Evolutionary conservation across 331 rosid genomes (phyloP), one percentile per base, ranked within the genome.

Genomic region (Pyrus hybrid): DNA sequence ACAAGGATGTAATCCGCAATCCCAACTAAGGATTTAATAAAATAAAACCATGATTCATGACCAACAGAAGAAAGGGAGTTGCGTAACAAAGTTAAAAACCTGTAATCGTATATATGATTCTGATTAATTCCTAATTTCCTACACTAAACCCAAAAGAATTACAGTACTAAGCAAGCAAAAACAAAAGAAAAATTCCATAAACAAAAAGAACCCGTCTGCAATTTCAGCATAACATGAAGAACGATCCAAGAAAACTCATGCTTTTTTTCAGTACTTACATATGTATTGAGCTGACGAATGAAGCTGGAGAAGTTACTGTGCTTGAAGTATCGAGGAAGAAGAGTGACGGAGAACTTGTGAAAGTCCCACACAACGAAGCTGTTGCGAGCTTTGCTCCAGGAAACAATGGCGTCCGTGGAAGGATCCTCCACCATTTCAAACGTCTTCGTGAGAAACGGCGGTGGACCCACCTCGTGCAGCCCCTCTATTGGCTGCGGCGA

Each of bases 341-440:
- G 79, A 5, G 81, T n/a, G 28, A 82, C 77, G 33, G 97, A 92
- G 85, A 95, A 90, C 57, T 77, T 78, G 65, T 82, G 80, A 69
- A 89, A 87, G 62, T 92, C 97, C 99, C 99, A 95, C 4, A 95
- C 97, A 58, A 95, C 37, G 87, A 95, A 95, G 76, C 99, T 95
- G 77, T 95, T 95, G 58, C 99, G 95, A 8, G 88, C 89, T 60
- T 18, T 57, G 75, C 97, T 92, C 99, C 99, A 95, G 0, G 99
- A 95, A 29, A 95, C 93, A 73, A 90, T 79, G 78, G 91, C 12
- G 78, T 95, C 92, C 1, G 99, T 90, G 51, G 92, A 80, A 2
- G 99, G 87, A 79, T 95, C 99, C 72, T 95, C 99, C 71, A 95
- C 99, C 75, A 92, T 94, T 8, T 95, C 99, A 28, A 86, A 95